phyloP scores from a whole-genome alignment of 75 land plant species.

The Pinus taeda region DNA sequence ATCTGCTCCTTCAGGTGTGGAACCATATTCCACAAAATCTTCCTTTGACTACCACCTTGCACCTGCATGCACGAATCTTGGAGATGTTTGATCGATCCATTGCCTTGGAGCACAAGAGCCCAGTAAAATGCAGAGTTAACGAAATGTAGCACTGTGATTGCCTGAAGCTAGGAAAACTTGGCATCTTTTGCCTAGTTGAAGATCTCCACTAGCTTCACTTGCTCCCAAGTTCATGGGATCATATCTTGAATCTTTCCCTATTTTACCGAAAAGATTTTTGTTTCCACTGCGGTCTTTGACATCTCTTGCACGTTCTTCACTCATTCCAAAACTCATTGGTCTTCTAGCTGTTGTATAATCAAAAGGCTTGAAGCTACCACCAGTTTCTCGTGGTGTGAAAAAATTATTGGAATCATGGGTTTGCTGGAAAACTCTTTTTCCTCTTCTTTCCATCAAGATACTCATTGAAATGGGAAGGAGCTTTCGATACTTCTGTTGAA shows the following conservation, averaged over 20 bases:
- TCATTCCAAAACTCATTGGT: constrained; percentile 18
- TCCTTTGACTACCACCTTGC: no score
- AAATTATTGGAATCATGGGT: neutral
- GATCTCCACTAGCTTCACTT: constrained; percentile 7
- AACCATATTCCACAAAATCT: no score
- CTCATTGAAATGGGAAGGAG: neutral
- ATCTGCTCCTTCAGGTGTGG: no score
- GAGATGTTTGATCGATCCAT: no score
- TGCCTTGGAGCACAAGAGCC: neutral
- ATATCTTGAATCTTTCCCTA: neutral
- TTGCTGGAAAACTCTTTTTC: neutral
- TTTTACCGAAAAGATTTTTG: neutral
- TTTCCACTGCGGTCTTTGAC: neutral
- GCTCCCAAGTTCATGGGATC: constrained; percentile 1
- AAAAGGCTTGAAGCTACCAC: constrained; percentile 40
- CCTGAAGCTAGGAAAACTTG: constrained; percentile 64
- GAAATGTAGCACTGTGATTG: constrained; percentile 59
- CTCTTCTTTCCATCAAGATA: neutral
- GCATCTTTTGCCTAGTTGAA: constrained; percentile 35
- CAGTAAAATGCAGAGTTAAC: neutral
- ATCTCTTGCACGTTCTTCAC: constrained; percentile 4
- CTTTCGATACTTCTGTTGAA: neutral
- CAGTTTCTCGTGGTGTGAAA: neutral
- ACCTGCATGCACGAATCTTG: no score
- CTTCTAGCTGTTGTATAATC: constrained; percentile 51